phyloP scores from a whole-genome alignment of 495 filamentous ascomycete species.

The Penicillium canescens region DNA sequence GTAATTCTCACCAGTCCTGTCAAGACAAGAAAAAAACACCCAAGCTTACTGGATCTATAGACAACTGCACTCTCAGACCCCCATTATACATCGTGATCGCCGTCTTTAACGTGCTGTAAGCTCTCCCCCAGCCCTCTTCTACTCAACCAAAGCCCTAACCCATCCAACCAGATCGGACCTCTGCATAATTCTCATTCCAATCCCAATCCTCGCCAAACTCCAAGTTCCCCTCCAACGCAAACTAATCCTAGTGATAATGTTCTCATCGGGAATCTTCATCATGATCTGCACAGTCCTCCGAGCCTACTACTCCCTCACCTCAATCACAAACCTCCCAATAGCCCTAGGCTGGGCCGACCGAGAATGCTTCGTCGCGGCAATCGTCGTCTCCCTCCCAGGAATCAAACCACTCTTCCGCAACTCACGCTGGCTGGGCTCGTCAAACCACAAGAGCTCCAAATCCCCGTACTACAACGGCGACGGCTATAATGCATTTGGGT shows the following conservation, averaged over 20 bases:
- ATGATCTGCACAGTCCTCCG: slow-evolving; percentile 29
- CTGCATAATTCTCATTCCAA: slow-evolving; percentile 19
- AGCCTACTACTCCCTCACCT: slow-evolving; percentile 23
- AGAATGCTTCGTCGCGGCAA: slow-evolving; percentile 26
- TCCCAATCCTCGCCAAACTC: slow-evolving; percentile 26
- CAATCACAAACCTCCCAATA: slow-evolving; percentile 18
- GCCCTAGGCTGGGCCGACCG: slow-evolving; percentile 25
- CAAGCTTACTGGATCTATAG: slow-evolving; percentile 2
- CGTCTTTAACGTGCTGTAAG: slow-evolving; percentile 23
- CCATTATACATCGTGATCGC: slow-evolving; percentile 24
- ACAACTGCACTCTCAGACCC: slow-evolving; percentile 24
- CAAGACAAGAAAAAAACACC: not conserved
- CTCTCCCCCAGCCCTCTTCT: not conserved
- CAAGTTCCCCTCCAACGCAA: slow-evolving; percentile 24
- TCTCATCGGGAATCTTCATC: slow-evolving; percentile 31
- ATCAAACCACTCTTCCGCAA: slow-evolving; percentile 29
- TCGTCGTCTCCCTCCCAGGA: slow-evolving; percentile 22
- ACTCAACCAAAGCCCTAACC: not conserved
- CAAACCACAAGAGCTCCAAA: slow-evolving; percentile 11
- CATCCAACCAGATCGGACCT: slow-evolving; percentile 17
- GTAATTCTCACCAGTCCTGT: slow-evolving; percentile 3
- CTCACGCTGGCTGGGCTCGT: slow-evolving; percentile 17
- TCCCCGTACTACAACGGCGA: slow-evolving; percentile 8
- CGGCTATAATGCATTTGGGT: slow-evolving; percentile 13
- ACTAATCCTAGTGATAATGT: slow-evolving; percentile 20